Evolutionary conservation across 1,284 basidiomycete species (phyloP), one percentile per base, ranked within the genome.

Genomic region (Ceratobasidium sp.): DNA sequence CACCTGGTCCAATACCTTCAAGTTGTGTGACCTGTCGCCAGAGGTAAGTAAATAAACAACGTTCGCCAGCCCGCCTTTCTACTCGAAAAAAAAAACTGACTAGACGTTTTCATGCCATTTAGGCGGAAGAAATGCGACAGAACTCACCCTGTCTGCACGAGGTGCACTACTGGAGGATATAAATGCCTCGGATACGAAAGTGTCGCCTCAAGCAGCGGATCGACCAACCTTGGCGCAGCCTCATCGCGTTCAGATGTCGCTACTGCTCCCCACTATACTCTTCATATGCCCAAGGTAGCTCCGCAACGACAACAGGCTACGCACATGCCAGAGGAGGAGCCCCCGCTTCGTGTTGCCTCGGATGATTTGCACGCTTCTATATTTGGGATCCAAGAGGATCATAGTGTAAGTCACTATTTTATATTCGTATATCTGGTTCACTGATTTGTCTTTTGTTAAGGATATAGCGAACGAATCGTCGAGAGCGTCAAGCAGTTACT

Each of bases 21-120:
- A 41, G 62, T 26, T 66, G 62, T 41, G 13, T 66, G 38, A 66
- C 62, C 3, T 66, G 62, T 23, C 47, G 47, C n/a, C 62, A 50
- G 23, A 6, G 62, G 62, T 66, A 18, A 18, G 62, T 38, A 5
- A 4, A 38, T 11, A 38, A 38, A 38, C 35, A 11, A 11, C 35
- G n/a, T n/a, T n/a, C n/a, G 35, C 35, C 6, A 11, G 11, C 4
- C 35, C 35, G 4, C 35, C 35, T 38, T 38, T 38, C 35, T 38
- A n/a, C n/a, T n/a, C n/a, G n/a, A n/a, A n/a, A n/a, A n/a, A n/a
- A n/a, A n/a, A n/a, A 57, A 35, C 54, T 57, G 18, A 32, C 13
- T 57, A 16, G 54, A 57, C n/a, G 35, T 38, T 18, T 9, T 35
- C 5, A 35, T 16, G 1, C n/a, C 11, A 13, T 18, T 14, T 35